Conservation (phyloP, 495 filamentous ascomycete species). For the Hamigera avellanea region DNA sequence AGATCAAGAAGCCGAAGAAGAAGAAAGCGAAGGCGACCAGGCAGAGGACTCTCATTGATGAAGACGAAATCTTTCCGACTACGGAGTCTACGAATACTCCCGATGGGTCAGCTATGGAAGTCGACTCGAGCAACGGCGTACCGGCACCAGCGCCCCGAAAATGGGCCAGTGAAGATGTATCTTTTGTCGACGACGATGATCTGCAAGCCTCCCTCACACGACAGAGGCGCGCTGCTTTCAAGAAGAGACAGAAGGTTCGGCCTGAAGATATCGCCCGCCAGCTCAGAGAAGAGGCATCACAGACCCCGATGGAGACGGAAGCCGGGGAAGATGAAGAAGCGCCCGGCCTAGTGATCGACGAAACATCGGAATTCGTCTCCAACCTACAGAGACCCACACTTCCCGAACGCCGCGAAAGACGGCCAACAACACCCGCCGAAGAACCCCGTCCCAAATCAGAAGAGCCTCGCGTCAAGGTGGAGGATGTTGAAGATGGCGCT, state of each 20-base stretch:
- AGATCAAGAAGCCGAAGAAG: slow-evolving; percentile 88
- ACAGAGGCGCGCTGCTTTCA: slow-evolving; percentile 70
- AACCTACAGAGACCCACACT: slow-evolving; percentile 59
- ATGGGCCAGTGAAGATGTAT: slow-evolving; percentile 48
- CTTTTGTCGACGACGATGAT: slow-evolving; percentile 85
- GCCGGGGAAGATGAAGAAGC: slow-evolving; percentile 40
- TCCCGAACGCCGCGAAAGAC: slow-evolving; percentile 46
- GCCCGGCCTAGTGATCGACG: slow-evolving; percentile 77
- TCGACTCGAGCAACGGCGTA: slow-evolving; percentile 45
- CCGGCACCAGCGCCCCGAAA: slow-evolving; percentile 36
- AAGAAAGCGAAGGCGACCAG: slow-evolving; percentile 73
- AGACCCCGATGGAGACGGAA: slow-evolving; percentile 40
- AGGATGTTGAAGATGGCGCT: slow-evolving; percentile 30
- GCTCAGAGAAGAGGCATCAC: slow-evolving; percentile 61
- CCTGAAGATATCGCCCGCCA: slow-evolving; percentile 81
- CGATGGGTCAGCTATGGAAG: slow-evolving; percentile 48
- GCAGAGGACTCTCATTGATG: slow-evolving; percentile 56
- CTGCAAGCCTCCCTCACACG: slow-evolving; percentile 73
- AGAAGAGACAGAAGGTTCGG: slow-evolving; percentile 73
- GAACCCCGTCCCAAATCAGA: too few species aligned
- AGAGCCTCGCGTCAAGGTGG: slow-evolving; percentile 38
- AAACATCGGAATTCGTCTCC: slow-evolving; percentile 89
- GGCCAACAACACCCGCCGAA: slow-evolving; percentile 35
- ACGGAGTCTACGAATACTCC: slow-evolving; percentile 23
- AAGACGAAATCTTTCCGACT: slow-evolving; percentile 56